Conservation (phyloP, 129 eudicot species). For the Chrysanthemum seticuspe region DNA sequence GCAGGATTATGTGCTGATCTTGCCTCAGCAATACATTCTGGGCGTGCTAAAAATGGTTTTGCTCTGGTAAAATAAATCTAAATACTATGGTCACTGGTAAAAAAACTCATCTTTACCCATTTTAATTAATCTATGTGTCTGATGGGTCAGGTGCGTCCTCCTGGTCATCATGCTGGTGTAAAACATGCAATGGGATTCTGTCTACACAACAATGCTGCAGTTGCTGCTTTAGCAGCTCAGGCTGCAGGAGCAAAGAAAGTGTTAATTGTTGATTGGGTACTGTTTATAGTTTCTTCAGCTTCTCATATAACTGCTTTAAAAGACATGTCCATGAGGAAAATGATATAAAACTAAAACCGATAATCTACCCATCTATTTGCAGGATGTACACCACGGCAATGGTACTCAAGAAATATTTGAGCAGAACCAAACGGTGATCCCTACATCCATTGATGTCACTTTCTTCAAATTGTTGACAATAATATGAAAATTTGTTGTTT, state of each 20-base stretch:
- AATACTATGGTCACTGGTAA: neutral
- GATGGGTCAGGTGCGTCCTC: constrained; percentile 87
- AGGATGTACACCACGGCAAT: constrained; percentile 99
- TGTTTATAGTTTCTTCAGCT: neutral
- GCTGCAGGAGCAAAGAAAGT: constrained; percentile 92
- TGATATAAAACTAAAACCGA: neutral
- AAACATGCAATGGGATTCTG: constrained; percentile 95
- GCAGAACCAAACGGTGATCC: constrained; percentile 67
- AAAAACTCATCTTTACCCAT: neutral
- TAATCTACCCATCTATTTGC: constrained; percentile 17
- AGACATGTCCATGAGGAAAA: neutral
- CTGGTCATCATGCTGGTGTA: constrained; percentile 99
- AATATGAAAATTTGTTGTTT: neutral
- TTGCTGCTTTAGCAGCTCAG: constrained; percentile 92
- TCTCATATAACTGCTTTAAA: neutral
- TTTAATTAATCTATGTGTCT: constrained; percentile 1
- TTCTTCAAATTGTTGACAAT: constrained; percentile 17
- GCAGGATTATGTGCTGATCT: constrained; percentile 98
- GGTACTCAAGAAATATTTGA: constrained; percentile 99
- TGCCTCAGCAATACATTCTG: constrained; percentile 65
- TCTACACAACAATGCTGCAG: constrained; percentile 95
- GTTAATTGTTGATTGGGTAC: constrained; percentile 95
- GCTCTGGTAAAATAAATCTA: constrained; percentile 67
- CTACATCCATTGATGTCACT: neutral
- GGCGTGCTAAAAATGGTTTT: constrained; percentile 83